A percentile compares a stretch with the other conserved stretches of the same genome.
Conservation (phyloP, 1,284 basidiomycete species). For the Papiliotrema flavescens region DNA sequence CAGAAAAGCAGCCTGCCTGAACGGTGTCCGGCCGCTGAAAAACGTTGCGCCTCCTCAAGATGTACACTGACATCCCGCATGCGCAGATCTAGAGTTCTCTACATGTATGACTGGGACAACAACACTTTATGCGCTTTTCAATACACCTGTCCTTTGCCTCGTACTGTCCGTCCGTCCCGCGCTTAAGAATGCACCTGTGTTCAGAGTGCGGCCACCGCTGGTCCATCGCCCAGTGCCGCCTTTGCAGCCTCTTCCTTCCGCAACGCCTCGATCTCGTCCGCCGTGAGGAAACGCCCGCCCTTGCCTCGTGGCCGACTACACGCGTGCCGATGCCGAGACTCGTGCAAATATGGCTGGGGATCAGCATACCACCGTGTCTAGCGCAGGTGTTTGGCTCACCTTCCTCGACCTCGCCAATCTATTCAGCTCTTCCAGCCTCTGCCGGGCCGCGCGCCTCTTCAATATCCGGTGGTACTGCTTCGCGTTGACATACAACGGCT, state of each 20-base stretch:
- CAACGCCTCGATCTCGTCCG: conserved; percentile 70
- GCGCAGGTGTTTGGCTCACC: conserved; percentile 52
- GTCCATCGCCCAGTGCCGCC: too few species aligned
- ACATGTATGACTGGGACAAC: too few species aligned
- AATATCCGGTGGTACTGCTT: conserved; percentile 97
- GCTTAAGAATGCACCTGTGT: too few species aligned
- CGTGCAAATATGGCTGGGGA: conserved; percentile 86
- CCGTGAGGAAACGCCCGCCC: conserved; percentile 92
- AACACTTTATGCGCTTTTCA: too few species aligned
- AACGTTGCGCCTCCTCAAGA: too few species aligned
- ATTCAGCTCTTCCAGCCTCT: conserved; percentile 85
- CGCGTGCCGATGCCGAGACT: conserved; percentile 95
- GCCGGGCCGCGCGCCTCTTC: conserved; percentile 81
- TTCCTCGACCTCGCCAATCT: conserved; percentile 85
- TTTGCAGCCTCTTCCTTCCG: conserved; percentile 45
- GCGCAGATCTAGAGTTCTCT: too few species aligned
- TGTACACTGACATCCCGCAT: too few species aligned
- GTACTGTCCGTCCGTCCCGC: too few species aligned
- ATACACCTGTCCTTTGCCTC: too few species aligned
- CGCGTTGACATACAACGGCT: conserved; percentile 93
- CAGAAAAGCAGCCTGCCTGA: too few species aligned
- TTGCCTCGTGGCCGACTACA: conserved; percentile 94
- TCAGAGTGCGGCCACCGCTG: too few species aligned
- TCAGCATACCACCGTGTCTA: background rate
- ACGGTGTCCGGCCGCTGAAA: too few species aligned